These are phyloP conservation scores for Neonothopanus nambi DNA, from an alignment of 1,284 basidiomycete species.

Conservation along the genomic window DNA sequence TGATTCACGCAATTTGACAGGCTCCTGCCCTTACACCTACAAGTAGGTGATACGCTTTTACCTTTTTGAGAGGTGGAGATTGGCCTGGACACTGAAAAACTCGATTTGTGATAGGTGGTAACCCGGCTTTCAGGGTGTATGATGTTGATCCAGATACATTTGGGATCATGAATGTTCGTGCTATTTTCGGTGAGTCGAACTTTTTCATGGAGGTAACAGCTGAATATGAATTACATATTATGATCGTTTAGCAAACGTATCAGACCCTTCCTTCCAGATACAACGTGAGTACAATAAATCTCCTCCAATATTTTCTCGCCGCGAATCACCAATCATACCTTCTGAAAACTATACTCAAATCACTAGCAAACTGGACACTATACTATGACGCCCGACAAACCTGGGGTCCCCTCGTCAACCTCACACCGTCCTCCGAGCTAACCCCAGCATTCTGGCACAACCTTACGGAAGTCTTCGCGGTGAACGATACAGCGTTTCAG, in stretches of 20 bases:
- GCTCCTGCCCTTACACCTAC: slow-evolving; percentile 16
- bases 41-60: slow-evolving; percentile 1
- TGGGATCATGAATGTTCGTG: slow-evolving; percentile 34
- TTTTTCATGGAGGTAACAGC: background rate
- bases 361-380: slow-evolving; percentile 49
- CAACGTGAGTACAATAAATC: slow-evolving; percentile 27
- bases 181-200: slow-evolving; percentile 29
- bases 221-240: background rate
- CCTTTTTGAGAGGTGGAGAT: no score
- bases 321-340: slow-evolving; percentile 10
- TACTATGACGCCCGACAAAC: slow-evolving; percentile 57
- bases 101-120: slow-evolving; percentile 22
- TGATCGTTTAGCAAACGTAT: slow-evolving; percentile 36
- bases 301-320: no score
- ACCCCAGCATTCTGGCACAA: slow-evolving; percentile 60
- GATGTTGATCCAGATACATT: slow-evolving; percentile 37
- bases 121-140: slow-evolving; percentile 36
- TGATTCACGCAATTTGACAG: background rate
- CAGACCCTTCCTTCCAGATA: slow-evolving; percentile 37
- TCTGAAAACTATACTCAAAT: no score
- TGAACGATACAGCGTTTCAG: slow-evolving; percentile 49
- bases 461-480: slow-evolving; percentile 54
- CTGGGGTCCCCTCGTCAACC: slow-evolving; percentile 42
- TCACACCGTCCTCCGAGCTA: slow-evolving; percentile 28
- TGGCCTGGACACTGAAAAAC: background rate